phyloP scores from a whole-genome alignment of 108 stramenopile species.

The Aurantiochytrium sp. region DNA sequence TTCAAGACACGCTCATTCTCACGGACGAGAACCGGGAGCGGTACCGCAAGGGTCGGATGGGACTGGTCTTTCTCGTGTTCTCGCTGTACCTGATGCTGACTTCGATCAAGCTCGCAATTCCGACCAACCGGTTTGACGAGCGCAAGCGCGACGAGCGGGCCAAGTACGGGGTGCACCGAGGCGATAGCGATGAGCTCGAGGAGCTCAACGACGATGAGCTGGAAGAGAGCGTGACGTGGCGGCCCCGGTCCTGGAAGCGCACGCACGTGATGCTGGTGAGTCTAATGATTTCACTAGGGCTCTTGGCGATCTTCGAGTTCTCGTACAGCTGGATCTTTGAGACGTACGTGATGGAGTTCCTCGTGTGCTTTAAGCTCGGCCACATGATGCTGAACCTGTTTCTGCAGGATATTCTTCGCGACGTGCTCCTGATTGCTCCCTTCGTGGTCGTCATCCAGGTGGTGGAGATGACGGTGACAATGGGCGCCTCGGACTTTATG shows the following conservation, averaged over 20 bases:
- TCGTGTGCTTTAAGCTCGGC: slow-evolving; percentile 63
- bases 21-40: slow-evolving; percentile 47
- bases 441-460: slow-evolving; percentile 62
- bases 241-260: slow-evolving; percentile 65
- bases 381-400: slow-evolving; percentile 63
- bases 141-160: background rate
- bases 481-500: slow-evolving; percentile 71
- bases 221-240: slow-evolving; percentile 38
- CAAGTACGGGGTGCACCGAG: background rate
- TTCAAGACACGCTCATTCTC: slow-evolving; percentile 51
- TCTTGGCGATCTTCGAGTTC: slow-evolving; percentile 62
- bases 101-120: slow-evolving; percentile 48
- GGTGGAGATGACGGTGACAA: slow-evolving; percentile 65
- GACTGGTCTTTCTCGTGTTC: slow-evolving; percentile 57
- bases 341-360: slow-evolving; percentile 58
- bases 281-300: background rate
- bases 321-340: slow-evolving; percentile 66
- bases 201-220: slow-evolving; percentile 12
- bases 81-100: slow-evolving; percentile 57
- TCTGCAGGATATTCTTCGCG: slow-evolving; percentile 54
- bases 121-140: slow-evolving; percentile 45
- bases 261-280: slow-evolving; percentile 59
- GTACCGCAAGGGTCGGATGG: slow-evolving; percentile 66
- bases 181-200: background rate
- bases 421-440: slow-evolving; percentile 63